Conservation (phyloP, 2,329 filamentous ascomycete species). For the Fusarium nanum region DNA sequence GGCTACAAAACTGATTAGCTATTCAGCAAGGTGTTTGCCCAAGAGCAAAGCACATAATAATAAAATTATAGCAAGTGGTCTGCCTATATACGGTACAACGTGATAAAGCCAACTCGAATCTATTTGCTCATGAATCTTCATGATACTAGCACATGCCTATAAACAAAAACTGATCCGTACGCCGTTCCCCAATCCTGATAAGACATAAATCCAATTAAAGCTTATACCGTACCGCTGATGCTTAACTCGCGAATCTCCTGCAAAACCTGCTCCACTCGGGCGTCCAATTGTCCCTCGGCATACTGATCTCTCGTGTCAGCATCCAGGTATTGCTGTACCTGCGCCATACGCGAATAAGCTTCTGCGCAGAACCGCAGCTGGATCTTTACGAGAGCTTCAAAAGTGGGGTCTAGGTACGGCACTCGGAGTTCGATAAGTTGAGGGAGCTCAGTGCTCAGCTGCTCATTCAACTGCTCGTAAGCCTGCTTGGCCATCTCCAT, state of each 20-base stretch:
- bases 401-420: slow-evolving; percentile 95
- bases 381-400: slow-evolving; percentile 98
- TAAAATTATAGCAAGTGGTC: slow-evolving; percentile 6
- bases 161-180: slow-evolving; percentile 46
- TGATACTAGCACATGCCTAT: slow-evolving; percentile 45
- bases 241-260: slow-evolving; percentile 97
- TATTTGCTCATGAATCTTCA: slow-evolving; percentile 43
- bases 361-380: slow-evolving; percentile 97
- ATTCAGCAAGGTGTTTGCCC: not conserved
- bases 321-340: slow-evolving; percentile 98
- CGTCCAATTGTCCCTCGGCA: slow-evolving; percentile 90
- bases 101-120: slow-evolving; percentile 26
- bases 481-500: slow-evolving; percentile 91
- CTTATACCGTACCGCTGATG: slow-evolving; percentile 78
- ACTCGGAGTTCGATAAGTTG: slow-evolving; percentile 97
- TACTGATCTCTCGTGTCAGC: slow-evolving; percentile 96
- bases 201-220: slow-evolving; percentile 12
- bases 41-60: not conserved
- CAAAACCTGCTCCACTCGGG: slow-evolving; percentile 91
- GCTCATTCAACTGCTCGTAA: slow-evolving; percentile 97
- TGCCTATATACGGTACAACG: not conserved
- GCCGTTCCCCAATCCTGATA: slow-evolving; percentile 40
- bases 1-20: not conserved
- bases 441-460: slow-evolving; percentile 90
- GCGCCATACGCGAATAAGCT: slow-evolving; percentile 97